phyloP scores from a whole-genome alignment of 225 moss, liverwort and hornwort genomes.

The Physcomitrium patens region DNA sequence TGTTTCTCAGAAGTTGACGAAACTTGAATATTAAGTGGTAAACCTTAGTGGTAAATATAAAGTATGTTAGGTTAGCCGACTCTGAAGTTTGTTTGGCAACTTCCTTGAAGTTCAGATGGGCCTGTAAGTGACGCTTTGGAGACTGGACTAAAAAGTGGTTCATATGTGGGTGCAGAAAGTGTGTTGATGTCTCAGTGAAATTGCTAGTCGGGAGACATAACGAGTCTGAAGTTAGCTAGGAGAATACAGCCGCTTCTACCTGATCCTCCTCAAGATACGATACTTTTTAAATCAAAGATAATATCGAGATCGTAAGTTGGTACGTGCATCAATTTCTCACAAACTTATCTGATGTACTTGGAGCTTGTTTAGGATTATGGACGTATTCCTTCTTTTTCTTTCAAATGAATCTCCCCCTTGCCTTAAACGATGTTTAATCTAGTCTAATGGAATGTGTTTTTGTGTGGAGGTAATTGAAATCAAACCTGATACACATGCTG shows the following conservation, averaged over 20 bases:
- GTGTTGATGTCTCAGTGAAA: not conserved
- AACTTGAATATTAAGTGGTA: not conserved
- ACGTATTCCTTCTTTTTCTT: constrained; percentile 1
- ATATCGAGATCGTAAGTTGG: not conserved
- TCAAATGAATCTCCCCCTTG: not conserved
- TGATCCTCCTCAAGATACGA: no score
- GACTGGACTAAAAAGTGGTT: not conserved
- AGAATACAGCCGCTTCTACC: no score
- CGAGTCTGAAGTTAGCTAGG: no score
- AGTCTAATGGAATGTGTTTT: not conserved
- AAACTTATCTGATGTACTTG: not conserved
- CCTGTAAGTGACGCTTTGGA: not conserved
- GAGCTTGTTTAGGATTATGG: not conserved
- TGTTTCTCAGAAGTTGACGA: not conserved
- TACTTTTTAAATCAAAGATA: no score
- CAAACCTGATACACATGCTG: not conserved
- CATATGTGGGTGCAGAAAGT: not conserved
- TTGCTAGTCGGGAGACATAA: not conserved
- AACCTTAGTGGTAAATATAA: not conserved
- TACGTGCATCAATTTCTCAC: constrained; percentile 6
- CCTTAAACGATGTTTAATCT: not conserved
- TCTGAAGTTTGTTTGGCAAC: not conserved
- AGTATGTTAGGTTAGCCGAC: not conserved
- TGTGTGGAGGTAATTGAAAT: not conserved
- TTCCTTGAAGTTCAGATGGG: not conserved